Base-by-base conservation (phyloP, 805 yeast genomes). In the Kuraishia floccosa region DNA sequence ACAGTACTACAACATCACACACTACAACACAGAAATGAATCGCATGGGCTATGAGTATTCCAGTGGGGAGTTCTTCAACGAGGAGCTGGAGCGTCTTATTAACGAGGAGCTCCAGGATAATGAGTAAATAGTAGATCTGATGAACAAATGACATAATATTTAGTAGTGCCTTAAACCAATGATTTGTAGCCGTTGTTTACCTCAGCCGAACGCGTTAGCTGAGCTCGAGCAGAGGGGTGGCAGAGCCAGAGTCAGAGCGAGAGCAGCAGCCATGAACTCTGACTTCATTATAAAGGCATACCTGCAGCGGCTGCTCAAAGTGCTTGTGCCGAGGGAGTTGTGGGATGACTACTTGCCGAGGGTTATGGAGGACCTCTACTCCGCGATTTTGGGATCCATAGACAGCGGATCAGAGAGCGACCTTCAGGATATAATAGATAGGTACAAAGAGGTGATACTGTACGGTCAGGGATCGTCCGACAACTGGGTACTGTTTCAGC, bases 1-100 rank as follows among this genome's bases (percentile, higher is more conserved):
- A 10, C 89, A 79, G 47, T 81, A 75, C 43, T 86, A 84, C 59
- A 78, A 85, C 46, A 61, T 71, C 39, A 52, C 75, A 19, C 64
- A 63, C 36, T 81, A 79, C 39, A 61, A 68, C 5, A 41, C 42
- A 3, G 58, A 66, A 11, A 71, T 78, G 76, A 58, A 51, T 17
- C 52, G 56, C 32, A 50, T 79, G 35, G 87, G 87, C 0, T 78
- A 76, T 43, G 58, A 56, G 25, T 49, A 60, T n/a, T 18, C 33
- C 17, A 36, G 33, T 27, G 42, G 39, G 4, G 67, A 63, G 28
- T 63, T 60, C 35, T 71, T 69, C 41, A 50, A 57, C 12, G 41
- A 50, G 21, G 66, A 58, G 36, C 46, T 60, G 12, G 66, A 61
- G 28, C 37, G 34, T 21, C 24, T 43, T 27, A 27, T 20, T 3